Conservation (phyloP, 140 eudicot genomes). For the Flaveria floridana region DNA sequence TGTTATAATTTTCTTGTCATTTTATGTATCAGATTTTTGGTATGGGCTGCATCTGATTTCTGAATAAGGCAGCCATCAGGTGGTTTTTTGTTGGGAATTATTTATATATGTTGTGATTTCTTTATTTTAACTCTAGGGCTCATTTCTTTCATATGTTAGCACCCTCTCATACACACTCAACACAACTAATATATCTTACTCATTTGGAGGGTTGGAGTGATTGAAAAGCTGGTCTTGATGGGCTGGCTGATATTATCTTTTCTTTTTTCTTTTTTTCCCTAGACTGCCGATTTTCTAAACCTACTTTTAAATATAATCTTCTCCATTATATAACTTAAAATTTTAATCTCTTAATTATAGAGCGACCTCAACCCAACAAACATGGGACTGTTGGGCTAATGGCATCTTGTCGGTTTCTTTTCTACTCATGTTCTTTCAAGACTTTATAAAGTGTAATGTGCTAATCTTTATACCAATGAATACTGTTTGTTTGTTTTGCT, state of each 20-base stretch:
- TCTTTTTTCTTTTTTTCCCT: too few species aligned
- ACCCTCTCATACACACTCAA: neutral
- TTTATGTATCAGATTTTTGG: conserved; percentile 37
- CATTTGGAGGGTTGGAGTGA: neutral
- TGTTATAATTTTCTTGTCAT: conserved; percentile 19
- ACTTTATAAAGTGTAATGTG: too few species aligned
- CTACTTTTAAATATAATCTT: too few species aligned
- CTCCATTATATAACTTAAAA: too few species aligned
- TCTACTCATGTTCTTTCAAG: too few species aligned
- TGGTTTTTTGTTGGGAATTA: conserved; percentile 35
- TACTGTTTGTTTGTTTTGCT: too few species aligned
- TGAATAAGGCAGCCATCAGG: conserved; percentile 53
- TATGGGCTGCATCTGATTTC: conserved; percentile 29
- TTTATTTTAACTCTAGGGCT: neutral
- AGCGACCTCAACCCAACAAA: too few species aligned
- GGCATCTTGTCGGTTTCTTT: too few species aligned
- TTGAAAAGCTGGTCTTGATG: conserved; percentile 10
- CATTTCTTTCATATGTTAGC: neutral
- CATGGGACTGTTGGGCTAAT: too few species aligned
- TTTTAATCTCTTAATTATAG: too few species aligned
- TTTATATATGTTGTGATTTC: conserved; percentile 27
- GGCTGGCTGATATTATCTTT: neutral
- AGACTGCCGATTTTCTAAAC: too few species aligned
- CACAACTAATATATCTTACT: neutral
- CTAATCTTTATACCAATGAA: too few species aligned